A percentile compares a stretch with the other conserved stretches of the same genome.
phyloP scores from a whole-genome alignment of 2,329 filamentous ascomycete species.

The Tetracladium maxilliforme region DNA sequence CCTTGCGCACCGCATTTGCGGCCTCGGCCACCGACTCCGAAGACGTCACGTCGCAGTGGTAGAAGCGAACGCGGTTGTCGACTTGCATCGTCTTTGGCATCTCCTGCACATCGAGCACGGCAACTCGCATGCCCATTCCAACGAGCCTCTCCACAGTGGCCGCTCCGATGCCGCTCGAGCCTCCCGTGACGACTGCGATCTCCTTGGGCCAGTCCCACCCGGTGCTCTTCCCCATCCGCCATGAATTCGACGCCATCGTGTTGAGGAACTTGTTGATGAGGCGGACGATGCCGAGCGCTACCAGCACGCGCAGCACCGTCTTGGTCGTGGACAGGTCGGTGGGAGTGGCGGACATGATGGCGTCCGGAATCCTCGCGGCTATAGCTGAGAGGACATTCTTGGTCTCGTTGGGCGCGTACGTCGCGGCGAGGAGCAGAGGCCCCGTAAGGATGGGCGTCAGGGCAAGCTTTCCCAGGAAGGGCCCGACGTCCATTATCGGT shows the following conservation, averaged over 20 bases:
- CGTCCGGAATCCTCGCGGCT: too few species aligned
- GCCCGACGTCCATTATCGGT: not conserved
- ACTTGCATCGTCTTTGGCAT: constrained; percentile 1
- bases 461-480: not conserved
- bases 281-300: constrained; percentile 4
- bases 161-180: too few species aligned
- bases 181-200: constrained; percentile 13
- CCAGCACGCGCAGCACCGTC: constrained; percentile 1
- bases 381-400: too few species aligned
- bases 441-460: too few species aligned
- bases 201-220: constrained; percentile 13
- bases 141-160: too few species aligned
- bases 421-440: too few species aligned
- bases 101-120: constrained; percentile 2
- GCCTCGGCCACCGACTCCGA: constrained; percentile 26
- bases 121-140: constrained; percentile 2
- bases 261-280: constrained; percentile 8
- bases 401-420: too few species aligned
- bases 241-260: constrained; percentile 9
- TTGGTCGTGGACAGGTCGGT: constrained; percentile 1
- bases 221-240: constrained; percentile 6
- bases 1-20: constrained; percentile 19
- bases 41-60: constrained; percentile 28
- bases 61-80: constrained; percentile 1
- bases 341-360: not conserved